Evolutionary conservation across 225 moss, liverwort and hornwort genomes (phyloP), one percentile per base, ranked within the genome.

Genomic region (Rhytidiadelphus loreus): DNA sequence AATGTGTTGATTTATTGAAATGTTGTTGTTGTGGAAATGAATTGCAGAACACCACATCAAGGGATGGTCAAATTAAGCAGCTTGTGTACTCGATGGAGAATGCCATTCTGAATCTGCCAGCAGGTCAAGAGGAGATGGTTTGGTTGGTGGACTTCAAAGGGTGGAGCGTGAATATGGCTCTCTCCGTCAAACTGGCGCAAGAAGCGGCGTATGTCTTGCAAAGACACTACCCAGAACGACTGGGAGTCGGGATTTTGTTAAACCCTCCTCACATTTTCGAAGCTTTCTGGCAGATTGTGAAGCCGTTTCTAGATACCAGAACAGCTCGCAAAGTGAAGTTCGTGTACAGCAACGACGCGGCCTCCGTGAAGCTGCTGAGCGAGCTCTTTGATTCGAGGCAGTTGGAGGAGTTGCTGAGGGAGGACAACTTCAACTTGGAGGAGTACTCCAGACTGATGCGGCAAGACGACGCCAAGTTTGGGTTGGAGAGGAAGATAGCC

Each of bases 61-160:
- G 91, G 60, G 87, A 91, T 9, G 97, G 97, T 59, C 98, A 98
- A 85, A 92, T 98, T 9, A 93, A 89, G 90, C 97, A 95, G 65
- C 91, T 98, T 6, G 95, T 98, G 17, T 95, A 98, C 59, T 93
- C 94, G 29, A 80, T 98, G 93, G 98, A 98, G 91, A 98, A 96
- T 83, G 95, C 98, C 30, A 92, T 97, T 8, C 17, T 90, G 85
- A 96, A 96, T 80, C 69, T 97, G 85, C 95, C 94, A 1, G 91
- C 92, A 30, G 97, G 88, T 46, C 95, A 95, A 87, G 98, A 98
- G 88, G 95, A 97, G 91, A 97, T 97, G 97, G 93, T 95, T 57
- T 98, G 98, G 98, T 88, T 98, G 90, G 93, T 97, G 22, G 98
- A 98, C 86, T 97, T 98, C 86, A 98, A 97, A 85, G 93, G 94